Conservation (phyloP, 495 filamentous ascomycete genomes). For the Darksidea phi region DNA sequence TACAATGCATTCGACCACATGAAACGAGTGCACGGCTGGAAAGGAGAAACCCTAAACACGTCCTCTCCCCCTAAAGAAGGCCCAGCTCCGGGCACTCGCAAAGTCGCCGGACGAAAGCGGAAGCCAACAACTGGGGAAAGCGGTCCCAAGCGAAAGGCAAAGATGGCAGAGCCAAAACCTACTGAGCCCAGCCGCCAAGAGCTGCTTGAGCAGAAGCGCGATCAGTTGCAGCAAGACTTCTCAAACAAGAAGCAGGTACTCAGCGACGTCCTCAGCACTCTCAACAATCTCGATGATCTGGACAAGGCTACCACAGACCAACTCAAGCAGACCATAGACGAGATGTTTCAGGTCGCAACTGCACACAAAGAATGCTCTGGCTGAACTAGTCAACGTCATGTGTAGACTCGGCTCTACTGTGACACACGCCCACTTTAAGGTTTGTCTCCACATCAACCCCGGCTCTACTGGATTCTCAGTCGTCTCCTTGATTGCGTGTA, state of each 20-base stretch:
- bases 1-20: conserved; percentile 96
- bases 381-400: conserved; percentile 8
- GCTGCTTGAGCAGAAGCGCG: conserved; percentile 14
- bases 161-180: background rate
- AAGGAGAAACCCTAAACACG: conserved; percentile 12
- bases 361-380: conserved; percentile 23
- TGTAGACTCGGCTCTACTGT: background rate
- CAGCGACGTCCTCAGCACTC: conserved; percentile 14
- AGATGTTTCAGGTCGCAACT: conserved; percentile 27
- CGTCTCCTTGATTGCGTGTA: too few relatives aligned
- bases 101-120: conserved; percentile 18
- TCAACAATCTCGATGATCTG: conserved; percentile 32
- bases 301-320: conserved; percentile 11
- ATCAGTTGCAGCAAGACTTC: conserved; percentile 20
- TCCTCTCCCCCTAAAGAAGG: conserved; percentile 12
- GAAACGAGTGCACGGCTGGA: conserved; percentile 85
- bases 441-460: too few relatives aligned
- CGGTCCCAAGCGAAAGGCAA: conserved; percentile 25
- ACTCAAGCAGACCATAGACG: conserved; percentile 20
- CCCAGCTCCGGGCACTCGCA: conserved; percentile 1
- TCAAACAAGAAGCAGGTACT: conserved; percentile 18
- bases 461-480: too few relatives aligned
- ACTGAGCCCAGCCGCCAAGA: conserved; percentile 14
- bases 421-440: too few relatives aligned
- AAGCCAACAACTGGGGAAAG: conserved; percentile 26